A percentile compares a stretch with the other conserved stretches of the same genome.
phyloP scores from a whole-genome alignment of 2,329 filamentous ascomycete genomes.

The Phoma sp. region DNA sequence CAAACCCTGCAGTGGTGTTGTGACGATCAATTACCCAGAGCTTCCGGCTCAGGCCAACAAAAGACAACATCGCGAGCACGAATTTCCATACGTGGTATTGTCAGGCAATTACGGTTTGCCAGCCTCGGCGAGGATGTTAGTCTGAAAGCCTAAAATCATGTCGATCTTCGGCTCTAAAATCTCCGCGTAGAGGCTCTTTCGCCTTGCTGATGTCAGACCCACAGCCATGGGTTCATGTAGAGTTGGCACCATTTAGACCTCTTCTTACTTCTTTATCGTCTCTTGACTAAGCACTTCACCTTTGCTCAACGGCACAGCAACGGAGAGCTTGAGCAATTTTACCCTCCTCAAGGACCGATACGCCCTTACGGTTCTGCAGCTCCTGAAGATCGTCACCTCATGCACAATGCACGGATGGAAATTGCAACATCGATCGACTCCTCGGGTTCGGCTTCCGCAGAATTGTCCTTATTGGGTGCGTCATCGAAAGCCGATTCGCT shows the following conservation, averaged over 20 bases:
- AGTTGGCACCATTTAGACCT: no score
- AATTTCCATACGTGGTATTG: neutral
- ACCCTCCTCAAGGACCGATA: no score
- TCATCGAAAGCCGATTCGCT: neutral
- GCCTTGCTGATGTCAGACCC: constrained; percentile 2
- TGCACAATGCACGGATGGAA: neutral
- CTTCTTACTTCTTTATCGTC: no score
- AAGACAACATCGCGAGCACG: neutral
- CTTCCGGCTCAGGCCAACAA: neutral
- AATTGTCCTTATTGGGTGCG: neutral
- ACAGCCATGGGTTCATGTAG: no score
- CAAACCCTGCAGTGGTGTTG: constrained; percentile 1
- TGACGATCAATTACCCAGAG: neutral
- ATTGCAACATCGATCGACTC: constrained; percentile 1
- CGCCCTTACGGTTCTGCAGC: neutral
- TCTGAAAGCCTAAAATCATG: neutral
- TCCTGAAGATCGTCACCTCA: constrained; percentile 5
- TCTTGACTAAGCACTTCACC: no score
- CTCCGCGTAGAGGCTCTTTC: constrained; percentile 1
- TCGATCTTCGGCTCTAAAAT: constrained; percentile 5
- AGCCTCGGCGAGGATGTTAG: constrained; percentile 3
- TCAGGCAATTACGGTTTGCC: neutral
- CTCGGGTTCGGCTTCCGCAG: neutral
- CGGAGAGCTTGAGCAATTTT: no score
- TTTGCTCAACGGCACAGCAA: no score